These are phyloP conservation scores for Candida koratica DNA, from an alignment of 805 yeast genomes.

Conservation along the genomic window DNA sequence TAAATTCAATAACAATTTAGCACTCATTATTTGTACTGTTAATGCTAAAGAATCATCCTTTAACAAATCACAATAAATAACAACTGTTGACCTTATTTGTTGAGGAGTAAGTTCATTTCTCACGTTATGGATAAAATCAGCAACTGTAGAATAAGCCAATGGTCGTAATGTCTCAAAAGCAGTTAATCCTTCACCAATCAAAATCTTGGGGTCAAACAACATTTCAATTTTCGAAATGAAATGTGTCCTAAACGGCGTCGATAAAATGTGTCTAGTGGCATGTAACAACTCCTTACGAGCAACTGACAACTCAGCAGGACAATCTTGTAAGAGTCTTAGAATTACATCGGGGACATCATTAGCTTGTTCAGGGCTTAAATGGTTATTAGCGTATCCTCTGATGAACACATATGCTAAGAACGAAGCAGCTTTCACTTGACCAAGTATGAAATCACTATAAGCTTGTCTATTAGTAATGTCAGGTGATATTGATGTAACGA, in stretches of 20 bases:
- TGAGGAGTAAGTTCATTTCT: slow-evolving; percentile 75
- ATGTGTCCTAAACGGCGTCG: slow-evolving; percentile 78
- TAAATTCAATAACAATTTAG: slow-evolving; percentile 78
- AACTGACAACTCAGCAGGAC: slow-evolving; percentile 88
- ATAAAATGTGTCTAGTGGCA: slow-evolving; percentile 90
- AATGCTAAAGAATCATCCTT: slow-evolving; percentile 79
- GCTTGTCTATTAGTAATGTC: slow-evolving; percentile 70
- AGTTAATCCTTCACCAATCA: slow-evolving; percentile 91
- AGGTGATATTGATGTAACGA: slow-evolving; percentile 70
- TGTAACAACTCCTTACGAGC: slow-evolving; percentile 91
- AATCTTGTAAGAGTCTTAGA: slow-evolving; percentile 82
- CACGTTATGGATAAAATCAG: slow-evolving; percentile 91
- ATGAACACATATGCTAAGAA: slow-evolving; percentile 89
- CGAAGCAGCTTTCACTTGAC: slow-evolving; percentile 95
- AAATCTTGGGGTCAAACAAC: slow-evolving; percentile 78
- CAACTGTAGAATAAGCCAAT: slow-evolving; percentile 89
- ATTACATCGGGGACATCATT: slow-evolving; percentile 82
- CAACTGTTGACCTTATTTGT: slow-evolving; percentile 85
- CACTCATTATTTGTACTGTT: slow-evolving; percentile 95
- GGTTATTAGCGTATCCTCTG: slow-evolving; percentile 71
- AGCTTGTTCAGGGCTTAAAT: slow-evolving; percentile 39
- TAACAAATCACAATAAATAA: slow-evolving; percentile 72
- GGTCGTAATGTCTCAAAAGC: slow-evolving; percentile 88
- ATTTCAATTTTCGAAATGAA: slow-evolving; percentile 84
- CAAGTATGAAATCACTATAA: slow-evolving; percentile 82